Evolutionary conservation across 768 basidiomycete species (phyloP), one percentile per base, ranked within the genome.

Genomic region (Rhizopogon vesiculosus): DNA sequence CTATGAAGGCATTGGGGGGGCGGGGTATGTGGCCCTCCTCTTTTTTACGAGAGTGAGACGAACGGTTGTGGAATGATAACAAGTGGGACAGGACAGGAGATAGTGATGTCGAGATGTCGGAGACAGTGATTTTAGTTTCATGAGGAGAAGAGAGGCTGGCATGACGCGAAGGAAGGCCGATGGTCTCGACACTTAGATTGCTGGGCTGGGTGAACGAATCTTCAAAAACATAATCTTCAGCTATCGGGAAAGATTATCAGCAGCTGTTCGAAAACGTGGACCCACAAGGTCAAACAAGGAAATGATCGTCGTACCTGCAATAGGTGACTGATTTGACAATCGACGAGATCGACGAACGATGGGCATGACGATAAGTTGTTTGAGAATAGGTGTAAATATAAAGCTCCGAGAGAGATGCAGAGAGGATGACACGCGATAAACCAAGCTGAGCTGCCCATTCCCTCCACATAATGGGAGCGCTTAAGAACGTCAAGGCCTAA

Each of bases 1-100:
- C 74, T 71, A 93, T 91, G 76, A 93, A 95, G 9, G 91, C 86
- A 64, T 94, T 95, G 54, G 87, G 79, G 1, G 92, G 92, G 13
- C 91, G 84, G 33, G 84, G 84, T 39, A 92, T 80, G 65, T 84
- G 84, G 38, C 75, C 76, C 9, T 64, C 70, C 63, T 66, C 70
- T 64, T 69, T 71, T 59, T 71, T 75, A 54, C 75, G 73, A 0
- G 67, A 68, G 53, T 78, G 78, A 7, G 78, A 73, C n/a, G 73
- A 67, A 31, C 72, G 70, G 19, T 66, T 66, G 2, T 60, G 29
- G 50, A 66, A 64, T 3, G 64, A 59, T 45, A 67, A 61, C 50
- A 72, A 66, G 7, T 68, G 68, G 51, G 60, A 9, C 31, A 65
- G 3, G 50, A 53, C 57, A 38, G 60, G 9, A 7, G 61, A 51